phyloP scores from a whole-genome alignment of 768 basidiomycete genomes.

The Termitomyces sp. region DNA sequence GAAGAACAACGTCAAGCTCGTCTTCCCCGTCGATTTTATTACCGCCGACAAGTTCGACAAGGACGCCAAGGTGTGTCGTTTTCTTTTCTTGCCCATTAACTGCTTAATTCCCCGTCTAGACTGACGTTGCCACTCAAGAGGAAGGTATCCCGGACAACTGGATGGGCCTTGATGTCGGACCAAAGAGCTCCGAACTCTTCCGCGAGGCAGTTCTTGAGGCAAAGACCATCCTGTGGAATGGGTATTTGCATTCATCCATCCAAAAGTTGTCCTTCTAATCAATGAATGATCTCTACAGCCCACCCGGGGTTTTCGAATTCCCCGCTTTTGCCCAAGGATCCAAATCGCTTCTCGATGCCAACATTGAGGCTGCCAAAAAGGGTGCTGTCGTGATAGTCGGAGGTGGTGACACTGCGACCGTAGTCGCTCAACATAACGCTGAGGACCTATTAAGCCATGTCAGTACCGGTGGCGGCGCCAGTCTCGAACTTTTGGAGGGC shows the following conservation, averaged over 20 bases:
- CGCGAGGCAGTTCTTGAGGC: slow-evolving; percentile 73
- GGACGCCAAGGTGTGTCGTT: slow-evolving; percentile 65
- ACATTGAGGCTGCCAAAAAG: slow-evolving; percentile 78
- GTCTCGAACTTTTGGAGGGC: slow-evolving; percentile 94
- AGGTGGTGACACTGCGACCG: slow-evolving; percentile 94
- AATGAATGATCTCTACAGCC: slow-evolving; percentile 41
- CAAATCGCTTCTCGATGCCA: slow-evolving; percentile 75
- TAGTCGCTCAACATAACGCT: slow-evolving; percentile 78
- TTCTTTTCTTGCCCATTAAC: neutral
- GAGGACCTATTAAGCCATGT: slow-evolving; percentile 95
- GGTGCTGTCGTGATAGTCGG: slow-evolving; percentile 94
- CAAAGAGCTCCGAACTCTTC: slow-evolving; percentile 78
- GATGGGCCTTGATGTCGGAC: slow-evolving; percentile 94
- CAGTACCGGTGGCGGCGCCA: slow-evolving; percentile 91
- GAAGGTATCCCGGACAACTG: slow-evolving; percentile 89
- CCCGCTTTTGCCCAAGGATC: slow-evolving; percentile 86
- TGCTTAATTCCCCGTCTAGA: slow-evolving; percentile 32
- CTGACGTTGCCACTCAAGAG: slow-evolving; percentile 67
- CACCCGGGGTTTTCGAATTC: slow-evolving; percentile 98
- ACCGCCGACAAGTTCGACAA: slow-evolving; percentile 95
- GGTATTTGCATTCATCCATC: slow-evolving; percentile 37
- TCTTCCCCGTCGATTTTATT: slow-evolving; percentile 93
- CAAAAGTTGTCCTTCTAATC: neutral
- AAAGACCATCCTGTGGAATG: slow-evolving; percentile 98
- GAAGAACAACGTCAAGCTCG: slow-evolving; percentile 85